Percentiles rank a stretch among this genome's conserved stretches.
Evolutionary conservation across 179 eudicot genomes (phyloP).

Genomic region (Actinidia chinensis): DNA sequence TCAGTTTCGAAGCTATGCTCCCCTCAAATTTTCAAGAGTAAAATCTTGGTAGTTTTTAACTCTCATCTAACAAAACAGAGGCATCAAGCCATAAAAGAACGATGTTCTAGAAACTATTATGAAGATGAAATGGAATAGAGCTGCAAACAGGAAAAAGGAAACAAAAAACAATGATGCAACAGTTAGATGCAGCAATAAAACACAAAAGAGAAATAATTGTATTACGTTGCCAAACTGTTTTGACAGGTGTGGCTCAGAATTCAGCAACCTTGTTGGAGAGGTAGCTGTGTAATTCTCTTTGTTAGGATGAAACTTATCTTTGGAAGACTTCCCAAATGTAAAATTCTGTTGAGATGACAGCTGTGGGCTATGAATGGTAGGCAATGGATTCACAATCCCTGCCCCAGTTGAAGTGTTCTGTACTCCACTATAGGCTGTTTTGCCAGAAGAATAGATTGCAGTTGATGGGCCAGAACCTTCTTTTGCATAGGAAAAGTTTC

Average conservation of each 20-base stretch:
- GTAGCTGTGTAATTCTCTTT: conserved; percentile 36
- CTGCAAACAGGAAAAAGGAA: neutral
- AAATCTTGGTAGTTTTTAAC: neutral
- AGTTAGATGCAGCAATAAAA: neutral
- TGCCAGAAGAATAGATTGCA: conserved; percentile 28
- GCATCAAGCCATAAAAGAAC: conserved; percentile 5
- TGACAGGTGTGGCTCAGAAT: conserved; percentile 46
- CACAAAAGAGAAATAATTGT: conserved; percentile 13
- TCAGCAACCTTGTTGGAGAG: conserved; percentile 37
- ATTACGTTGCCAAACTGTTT: conserved; percentile 67
- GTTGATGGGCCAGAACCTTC: conserved; percentile 31
- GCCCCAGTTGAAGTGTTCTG: conserved; percentile 30
- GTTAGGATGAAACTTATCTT: conserved; percentile 25
- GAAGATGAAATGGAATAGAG: neutral
- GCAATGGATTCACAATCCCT: conserved; percentile 26
- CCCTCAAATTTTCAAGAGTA: conserved; percentile 2
- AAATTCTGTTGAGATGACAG: conserved; percentile 30
- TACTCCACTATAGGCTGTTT: conserved; percentile 20
- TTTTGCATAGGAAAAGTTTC: conserved; percentile 24
- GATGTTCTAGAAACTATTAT: neutral
- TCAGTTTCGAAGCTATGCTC: neutral
- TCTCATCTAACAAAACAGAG: neutral
- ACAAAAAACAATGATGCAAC: conserved; percentile 2
- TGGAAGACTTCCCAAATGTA: conserved; percentile 33
- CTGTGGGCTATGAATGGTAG: conserved; percentile 31